Evolutionary conservation across 2,329 filamentous ascomycete genomes (phyloP).

Genomic region (Aspergillus oerlinghausenensis): DNA sequence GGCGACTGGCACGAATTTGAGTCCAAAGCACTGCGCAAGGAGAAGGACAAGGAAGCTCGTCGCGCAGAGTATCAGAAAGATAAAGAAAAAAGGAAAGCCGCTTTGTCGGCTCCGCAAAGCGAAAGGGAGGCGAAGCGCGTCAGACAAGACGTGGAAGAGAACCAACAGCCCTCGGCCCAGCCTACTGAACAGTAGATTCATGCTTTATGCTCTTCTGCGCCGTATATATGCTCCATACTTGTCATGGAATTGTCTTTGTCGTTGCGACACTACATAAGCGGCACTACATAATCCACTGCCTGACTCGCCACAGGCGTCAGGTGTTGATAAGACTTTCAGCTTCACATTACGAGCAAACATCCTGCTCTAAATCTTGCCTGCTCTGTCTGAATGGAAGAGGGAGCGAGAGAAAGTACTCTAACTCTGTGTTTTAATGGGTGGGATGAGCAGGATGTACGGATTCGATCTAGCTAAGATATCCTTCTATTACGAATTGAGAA

Average conservation of each 20-base stretch:
- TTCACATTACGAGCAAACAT: not conserved
- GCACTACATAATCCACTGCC: not conserved
- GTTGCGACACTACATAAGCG: not conserved
- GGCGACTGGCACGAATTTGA: slow-evolving; percentile 99
- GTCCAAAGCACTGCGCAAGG: slow-evolving; percentile 86
- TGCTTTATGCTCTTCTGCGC: not conserved
- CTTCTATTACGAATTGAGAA: not conserved
- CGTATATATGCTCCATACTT: not conserved
- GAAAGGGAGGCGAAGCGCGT: slow-evolving; percentile 40
- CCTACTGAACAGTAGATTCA: slow-evolving; percentile 4
- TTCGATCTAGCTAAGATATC: not conserved
- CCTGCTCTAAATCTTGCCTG: not conserved
- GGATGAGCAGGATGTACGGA: not conserved
- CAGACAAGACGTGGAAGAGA: slow-evolving; percentile 26
- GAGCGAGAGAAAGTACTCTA: not conserved
- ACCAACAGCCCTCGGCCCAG: slow-evolving; percentile 5
- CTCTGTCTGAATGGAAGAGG: not conserved
- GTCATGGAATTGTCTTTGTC: not conserved
- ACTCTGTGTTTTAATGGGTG: not conserved
- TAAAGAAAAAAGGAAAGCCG: slow-evolving; percentile 47
- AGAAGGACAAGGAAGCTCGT: slow-evolving; percentile 63
- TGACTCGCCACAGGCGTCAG: too few species aligned
- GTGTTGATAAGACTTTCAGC: too few species aligned
- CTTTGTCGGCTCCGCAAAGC: slow-evolving; percentile 26
- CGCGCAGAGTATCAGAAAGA: slow-evolving; percentile 44